phyloP scores from a whole-genome alignment of 139 green algal genomes.

The Auxenochlorella protothecoides region DNA sequence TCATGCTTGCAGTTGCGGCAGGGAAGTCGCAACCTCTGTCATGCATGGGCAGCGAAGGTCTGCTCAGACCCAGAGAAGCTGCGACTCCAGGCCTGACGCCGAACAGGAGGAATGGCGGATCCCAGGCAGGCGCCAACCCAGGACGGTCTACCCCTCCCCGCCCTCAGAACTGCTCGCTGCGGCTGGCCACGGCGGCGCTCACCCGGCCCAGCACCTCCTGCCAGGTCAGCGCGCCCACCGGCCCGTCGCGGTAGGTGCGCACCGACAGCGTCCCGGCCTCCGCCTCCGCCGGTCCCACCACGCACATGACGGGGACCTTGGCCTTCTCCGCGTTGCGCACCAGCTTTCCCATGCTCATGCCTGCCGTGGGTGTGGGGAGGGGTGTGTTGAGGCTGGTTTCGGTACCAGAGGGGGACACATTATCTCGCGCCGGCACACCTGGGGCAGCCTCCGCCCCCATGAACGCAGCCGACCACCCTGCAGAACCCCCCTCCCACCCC shows the following conservation, averaged over 20 bases:
- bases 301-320: conserved; percentile 76
- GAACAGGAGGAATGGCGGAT: no score
- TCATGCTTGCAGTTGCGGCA: no score
- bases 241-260: conserved; percentile 48
- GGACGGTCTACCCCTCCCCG: no score
- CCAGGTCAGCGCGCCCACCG: conserved; percentile 41
- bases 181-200: no score
- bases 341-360: conserved; percentile 44
- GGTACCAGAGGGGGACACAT: neutral
- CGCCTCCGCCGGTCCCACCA: conserved; percentile 68
- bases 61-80: no score
- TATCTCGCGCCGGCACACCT: neutral
- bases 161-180: no score
- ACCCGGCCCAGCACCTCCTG: conserved; percentile 15
- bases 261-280: conserved; percentile 49
- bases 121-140: no score
- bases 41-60: no score
- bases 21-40: no score
- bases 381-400: neutral
- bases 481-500: neutral
- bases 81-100: no score
- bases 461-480: no score
- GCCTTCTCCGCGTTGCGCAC: conserved; percentile 67
- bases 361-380: conserved; percentile 6
- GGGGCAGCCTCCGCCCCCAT: no score